Evolutionary conservation across 179 eudicot genomes (phyloP), one percentile per base, ranked within the genome.

Genomic region (Monotropa hypopitys): DNA sequence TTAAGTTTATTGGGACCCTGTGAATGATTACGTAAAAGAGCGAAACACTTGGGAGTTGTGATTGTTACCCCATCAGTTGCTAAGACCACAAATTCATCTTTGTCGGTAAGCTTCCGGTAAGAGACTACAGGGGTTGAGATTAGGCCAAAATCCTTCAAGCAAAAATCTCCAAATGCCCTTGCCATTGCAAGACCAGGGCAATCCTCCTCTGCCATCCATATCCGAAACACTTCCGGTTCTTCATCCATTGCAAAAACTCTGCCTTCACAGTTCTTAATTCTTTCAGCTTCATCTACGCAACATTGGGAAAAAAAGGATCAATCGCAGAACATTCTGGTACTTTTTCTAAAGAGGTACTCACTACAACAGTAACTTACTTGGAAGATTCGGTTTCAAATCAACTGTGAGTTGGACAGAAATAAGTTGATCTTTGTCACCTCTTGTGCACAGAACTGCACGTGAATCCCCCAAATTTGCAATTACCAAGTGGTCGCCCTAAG

Each of bases 391-490:
- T 61, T 88, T 88, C 38, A 88, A 76, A 59, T 88, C 90, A 16
- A 86, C 86, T 1, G 90, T 84, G 51, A 88, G 83, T 72, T 86
- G 90, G 51, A 82, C 77, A 15, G 87, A 43, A 15, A 81, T 49
- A 35, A 79, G 83, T 49, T 88, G 80, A 26, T 88, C 85, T 51
- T 76, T 84, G 15, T 85, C 87, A 56, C 85, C 93, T 80, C 89
- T 84, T 45, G 88, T 86, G 87, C 99, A 86, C 75, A 95, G 81
- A 56, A 95, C 85, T 9, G 97, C 98, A 16, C 97, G 88, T 5
- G 98, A 94, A 81, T 94, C 98, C 23, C 98, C 98, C 81, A 95
- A 82, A 77, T 95, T 95, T 23, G 91, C 87, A 26, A 92, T 79
- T 32, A 95, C 84, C 74, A 95, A 76, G 75, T 92, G 80, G 42